Evolutionary conservation across 1,139 yeast species (phyloP), one percentile per base, ranked within the genome.

Genomic region (Diutina rugosa): DNA sequence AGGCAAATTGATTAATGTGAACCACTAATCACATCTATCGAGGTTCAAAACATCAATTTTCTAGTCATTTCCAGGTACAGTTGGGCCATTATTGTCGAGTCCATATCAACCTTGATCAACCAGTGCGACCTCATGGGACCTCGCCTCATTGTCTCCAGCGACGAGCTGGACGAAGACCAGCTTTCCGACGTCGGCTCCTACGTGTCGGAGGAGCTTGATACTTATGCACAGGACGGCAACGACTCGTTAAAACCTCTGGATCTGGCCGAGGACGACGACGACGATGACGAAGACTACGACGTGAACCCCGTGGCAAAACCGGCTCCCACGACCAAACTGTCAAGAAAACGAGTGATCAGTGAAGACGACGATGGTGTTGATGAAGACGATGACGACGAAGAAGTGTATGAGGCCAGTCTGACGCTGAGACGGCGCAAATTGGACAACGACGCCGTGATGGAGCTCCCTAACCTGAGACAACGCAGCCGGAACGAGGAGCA

Each of bases 401-500:
- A 54, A 32, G 45, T 12, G 4, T 41, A 38, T 45, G 52, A 30
- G 6, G 56, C 46, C 47, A 35, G 16, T 46, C 59, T 28, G 46
- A 41, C 54, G 9, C 46, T 51, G 61, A 60, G 53, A 58, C 57
- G 67, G 67, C 62, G 64, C 69, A 59, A 58, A 67, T 54, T 61
- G 70, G 55, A 69, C 44, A 55, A 71, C 57, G 64, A 75, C 45
- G 61, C 73, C 61, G 29, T 63, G 64, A 59, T 63, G 63, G 58
- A 60, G 63, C 8, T 65, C 66, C 72, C 75, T 61, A 81, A 79
- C 64, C 72, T 74, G 56, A 72, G 72, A 5, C 58, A 57, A 46
- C 60, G 58, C 49, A 56, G 56, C 49, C 78, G 88, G 57, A 85
- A 96, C 0, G 97, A 85, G 58, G 97, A 93, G 66, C 96, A 91